A percentile compares a stretch with the other conserved stretches of the same genome.
Evolutionary conservation across 1,284 basidiomycete genomes (phyloP).

Genomic region (Ceratobasidium sp.): DNA sequence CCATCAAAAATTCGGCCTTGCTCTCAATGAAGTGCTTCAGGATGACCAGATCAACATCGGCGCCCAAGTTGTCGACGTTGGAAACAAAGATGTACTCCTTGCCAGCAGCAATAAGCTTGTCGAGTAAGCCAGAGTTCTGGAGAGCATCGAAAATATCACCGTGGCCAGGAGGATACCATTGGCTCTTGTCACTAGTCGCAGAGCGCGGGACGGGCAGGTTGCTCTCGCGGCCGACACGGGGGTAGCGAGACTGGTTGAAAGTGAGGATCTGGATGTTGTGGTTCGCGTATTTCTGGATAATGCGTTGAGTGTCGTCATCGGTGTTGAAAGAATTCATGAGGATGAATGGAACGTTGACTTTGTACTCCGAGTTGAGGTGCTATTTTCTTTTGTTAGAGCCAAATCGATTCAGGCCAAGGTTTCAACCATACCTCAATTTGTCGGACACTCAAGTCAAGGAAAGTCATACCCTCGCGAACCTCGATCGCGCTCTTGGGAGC

Average conservation of each 20-base stretch:
- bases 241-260: constrained; percentile 99
- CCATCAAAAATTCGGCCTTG: constrained; percentile 94
- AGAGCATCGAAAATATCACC: constrained; percentile 96
- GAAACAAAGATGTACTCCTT: constrained; percentile 99
- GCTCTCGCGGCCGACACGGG: constrained; percentile 95
- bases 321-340: constrained; percentile 99
- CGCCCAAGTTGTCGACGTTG: constrained; percentile 99
- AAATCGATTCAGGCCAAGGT: constrained; percentile 1
- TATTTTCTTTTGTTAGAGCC: constrained; percentile 43
- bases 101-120: constrained; percentile 93
- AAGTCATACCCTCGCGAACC: constrained; percentile 98
- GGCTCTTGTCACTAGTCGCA: constrained; percentile 91
- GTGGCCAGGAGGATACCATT: constrained; percentile 95
- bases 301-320: constrained; percentile 94
- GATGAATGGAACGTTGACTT: constrained; percentile 92
- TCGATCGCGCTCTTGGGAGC: constrained; percentile 89
- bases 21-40: constrained; percentile 91
- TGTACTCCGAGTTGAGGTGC: constrained; percentile 69
- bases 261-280: constrained; percentile 81
- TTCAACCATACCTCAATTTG: constrained; percentile 81
- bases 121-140: constrained; percentile 94
- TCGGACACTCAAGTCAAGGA: constrained; percentile 95
- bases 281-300: constrained; percentile 99
- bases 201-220: constrained; percentile 89
- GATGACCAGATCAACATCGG: constrained; percentile 89